phyloP scores from a whole-genome alignment of 2,329 filamentous ascomycete species.

The Colletotrichum paranaense region DNA sequence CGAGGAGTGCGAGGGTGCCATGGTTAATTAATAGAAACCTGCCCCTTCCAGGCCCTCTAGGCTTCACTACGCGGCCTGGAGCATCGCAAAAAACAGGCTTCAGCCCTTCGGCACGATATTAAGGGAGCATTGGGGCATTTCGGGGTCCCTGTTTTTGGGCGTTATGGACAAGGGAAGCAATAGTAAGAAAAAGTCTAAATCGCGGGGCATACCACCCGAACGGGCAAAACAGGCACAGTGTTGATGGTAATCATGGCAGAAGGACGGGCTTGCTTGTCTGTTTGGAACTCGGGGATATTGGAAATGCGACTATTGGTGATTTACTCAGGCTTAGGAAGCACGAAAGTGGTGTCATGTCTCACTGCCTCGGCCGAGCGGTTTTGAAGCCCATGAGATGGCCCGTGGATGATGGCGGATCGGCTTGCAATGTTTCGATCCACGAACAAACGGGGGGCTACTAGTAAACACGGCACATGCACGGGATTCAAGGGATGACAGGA shows the following conservation, averaged over 20 bases:
- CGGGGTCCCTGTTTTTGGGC: not conserved
- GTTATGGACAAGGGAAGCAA: constrained; percentile 7
- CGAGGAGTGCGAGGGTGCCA: not conserved
- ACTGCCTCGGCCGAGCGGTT: not conserved
- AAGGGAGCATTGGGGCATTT: not conserved
- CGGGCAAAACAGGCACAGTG: not conserved
- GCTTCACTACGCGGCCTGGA: not conserved
- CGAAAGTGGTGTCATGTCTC: constrained; percentile 4
- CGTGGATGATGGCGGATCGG: not conserved
- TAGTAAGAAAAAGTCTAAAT: constrained; percentile 23
- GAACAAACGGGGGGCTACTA: not conserved
- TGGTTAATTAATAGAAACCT: not conserved
- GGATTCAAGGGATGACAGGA: constrained; percentile 2
- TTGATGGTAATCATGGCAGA: too few relatives aligned
- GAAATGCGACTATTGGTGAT: constrained; percentile 3
- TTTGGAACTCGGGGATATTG: not conserved
- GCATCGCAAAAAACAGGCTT: not conserved
- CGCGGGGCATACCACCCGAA: constrained; percentile 20
- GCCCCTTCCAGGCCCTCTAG: not conserved
- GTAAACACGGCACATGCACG: not conserved
- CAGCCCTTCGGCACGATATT: not conserved
- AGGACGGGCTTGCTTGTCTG: not conserved
- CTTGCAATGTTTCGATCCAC: not conserved
- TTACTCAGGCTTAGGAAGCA: not conserved
- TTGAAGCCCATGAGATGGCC: too few relatives aligned